Conservation (phyloP, 2,329 filamentous ascomycete species). For the Scorias spongiosa region DNA sequence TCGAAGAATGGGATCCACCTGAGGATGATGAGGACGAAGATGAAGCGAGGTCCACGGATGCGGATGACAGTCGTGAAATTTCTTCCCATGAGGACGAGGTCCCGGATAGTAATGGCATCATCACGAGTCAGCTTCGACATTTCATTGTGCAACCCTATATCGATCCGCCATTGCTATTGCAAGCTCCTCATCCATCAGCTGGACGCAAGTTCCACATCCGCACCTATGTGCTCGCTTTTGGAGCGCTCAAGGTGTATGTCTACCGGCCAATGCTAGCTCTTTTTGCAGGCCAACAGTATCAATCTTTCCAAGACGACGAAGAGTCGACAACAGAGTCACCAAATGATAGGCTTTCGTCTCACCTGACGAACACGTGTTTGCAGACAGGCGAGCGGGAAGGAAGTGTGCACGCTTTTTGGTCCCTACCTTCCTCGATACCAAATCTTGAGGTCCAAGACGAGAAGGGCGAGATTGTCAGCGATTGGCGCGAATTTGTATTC, state of each 20-base stretch:
- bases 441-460: slow-evolving; percentile 14
- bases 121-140: slow-evolving; percentile 82
- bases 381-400: slow-evolving; percentile 47
- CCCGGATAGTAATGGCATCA: slow-evolving; percentile 41
- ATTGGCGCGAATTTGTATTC: slow-evolving; percentile 49
- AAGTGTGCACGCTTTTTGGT: slow-evolving; percentile 62
- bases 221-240: slow-evolving; percentile 73
- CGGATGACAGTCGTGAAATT: slow-evolving; percentile 13
- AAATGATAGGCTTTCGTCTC: slow-evolving; percentile 48
- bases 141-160: slow-evolving; percentile 96
- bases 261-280: slow-evolving; percentile 86
- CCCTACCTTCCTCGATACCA: slow-evolving; percentile 30
- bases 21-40: slow-evolving; percentile 45
- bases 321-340: slow-evolving; percentile 12
- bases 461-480: slow-evolving; percentile 5
- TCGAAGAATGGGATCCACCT: slow-evolving; percentile 78
- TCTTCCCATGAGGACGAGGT: slow-evolving; percentile 27
- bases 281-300: slow-evolving; percentile 66
- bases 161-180: slow-evolving; percentile 63
- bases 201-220: slow-evolving; percentile 87
- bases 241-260: slow-evolving; percentile 67
- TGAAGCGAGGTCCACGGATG: slow-evolving; percentile 7
- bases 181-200: slow-evolving; percentile 29
- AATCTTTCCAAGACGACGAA: slow-evolving; percentile 37
- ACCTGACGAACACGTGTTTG: slow-evolving; percentile 91